Evolutionary conservation across 805 yeast species (phyloP).

Genomic region (Wickerhamomyces bovis): DNA sequence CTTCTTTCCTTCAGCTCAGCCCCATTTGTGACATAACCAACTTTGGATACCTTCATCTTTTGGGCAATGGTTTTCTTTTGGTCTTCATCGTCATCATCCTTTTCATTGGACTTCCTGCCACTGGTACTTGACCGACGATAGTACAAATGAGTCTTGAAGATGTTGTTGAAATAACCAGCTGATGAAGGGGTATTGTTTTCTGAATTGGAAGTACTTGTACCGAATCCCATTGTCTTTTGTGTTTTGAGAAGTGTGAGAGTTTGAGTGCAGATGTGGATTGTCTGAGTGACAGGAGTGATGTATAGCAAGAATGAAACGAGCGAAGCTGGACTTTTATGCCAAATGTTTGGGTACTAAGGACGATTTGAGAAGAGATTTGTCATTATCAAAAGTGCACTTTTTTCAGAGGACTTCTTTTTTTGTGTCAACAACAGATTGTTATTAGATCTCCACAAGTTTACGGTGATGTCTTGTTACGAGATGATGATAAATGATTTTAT

Average conservation of each 20-base stretch:
- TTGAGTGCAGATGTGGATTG: not conserved
- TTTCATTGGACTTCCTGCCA: not conserved
- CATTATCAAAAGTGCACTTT: not conserved
- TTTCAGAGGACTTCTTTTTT: too few relatives aligned
- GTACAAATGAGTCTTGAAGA: constrained; percentile 10
- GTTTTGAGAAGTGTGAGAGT: not conserved
- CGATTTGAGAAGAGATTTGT: too few relatives aligned
- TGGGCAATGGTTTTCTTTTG: not conserved
- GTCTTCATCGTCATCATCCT: not conserved
- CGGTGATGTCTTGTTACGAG: not conserved
- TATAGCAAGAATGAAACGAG: not conserved
- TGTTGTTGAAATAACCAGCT: constrained; percentile 7
- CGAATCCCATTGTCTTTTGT: constrained; percentile 1
- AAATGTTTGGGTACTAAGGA: too few relatives aligned
- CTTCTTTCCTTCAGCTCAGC: constrained; percentile 1
- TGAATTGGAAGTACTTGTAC: not conserved
- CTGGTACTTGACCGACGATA: not conserved
- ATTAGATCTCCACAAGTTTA: not conserved
- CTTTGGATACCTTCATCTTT: not conserved
- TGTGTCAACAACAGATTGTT: too few relatives aligned
- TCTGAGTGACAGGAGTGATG: not conserved
- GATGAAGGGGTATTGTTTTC: not conserved
- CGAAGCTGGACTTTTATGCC: not conserved
- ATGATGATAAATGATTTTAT: not conserved
- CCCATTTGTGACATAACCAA: not conserved